Percentiles rank a stretch among this genome's conserved stretches.
These are phyloP conservation scores for Solanum ossicruentum DNA, from an alignment of 257 asterid species.

Conservation along the genomic window DNA sequence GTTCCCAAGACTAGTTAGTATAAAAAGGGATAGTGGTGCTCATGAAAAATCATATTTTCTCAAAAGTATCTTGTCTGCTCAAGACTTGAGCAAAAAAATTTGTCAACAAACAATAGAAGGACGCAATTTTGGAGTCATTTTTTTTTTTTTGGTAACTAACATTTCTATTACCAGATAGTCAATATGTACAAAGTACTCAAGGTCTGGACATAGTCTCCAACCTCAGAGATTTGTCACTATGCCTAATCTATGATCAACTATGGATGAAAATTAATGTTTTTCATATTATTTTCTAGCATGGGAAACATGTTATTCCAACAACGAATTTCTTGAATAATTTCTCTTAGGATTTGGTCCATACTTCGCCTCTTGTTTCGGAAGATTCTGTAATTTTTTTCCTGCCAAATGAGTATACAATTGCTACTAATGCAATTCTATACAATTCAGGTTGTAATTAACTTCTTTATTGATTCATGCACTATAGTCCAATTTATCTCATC, in stretches of 20 bases:
- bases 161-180: too few relatives aligned
- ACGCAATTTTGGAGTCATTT: neutral
- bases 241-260: neutral
- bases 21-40: too few relatives aligned
- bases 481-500: too few relatives aligned
- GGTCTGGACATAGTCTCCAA: too few relatives aligned
- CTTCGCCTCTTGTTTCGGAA: neutral
- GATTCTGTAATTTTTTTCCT: neutral
- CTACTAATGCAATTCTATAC: neutral
- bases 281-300: neutral
- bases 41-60: too few relatives aligned
- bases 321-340: neutral
- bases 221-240: too few relatives aligned
- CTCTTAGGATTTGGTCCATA: neutral
- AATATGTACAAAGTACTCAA: too few relatives aligned
- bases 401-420: neutral
- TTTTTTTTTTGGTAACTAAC: neutral
- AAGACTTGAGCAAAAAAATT: too few relatives aligned
- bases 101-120: too few relatives aligned
- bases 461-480: too few relatives aligned
- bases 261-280: neutral
- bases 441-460: neutral
- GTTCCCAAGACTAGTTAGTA: too few relatives aligned
- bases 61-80: too few relatives aligned
- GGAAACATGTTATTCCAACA: fast-evolving